Base-by-base conservation (phyloP, 768 basidiomycete species). In the Suillus weaverae region DNA sequence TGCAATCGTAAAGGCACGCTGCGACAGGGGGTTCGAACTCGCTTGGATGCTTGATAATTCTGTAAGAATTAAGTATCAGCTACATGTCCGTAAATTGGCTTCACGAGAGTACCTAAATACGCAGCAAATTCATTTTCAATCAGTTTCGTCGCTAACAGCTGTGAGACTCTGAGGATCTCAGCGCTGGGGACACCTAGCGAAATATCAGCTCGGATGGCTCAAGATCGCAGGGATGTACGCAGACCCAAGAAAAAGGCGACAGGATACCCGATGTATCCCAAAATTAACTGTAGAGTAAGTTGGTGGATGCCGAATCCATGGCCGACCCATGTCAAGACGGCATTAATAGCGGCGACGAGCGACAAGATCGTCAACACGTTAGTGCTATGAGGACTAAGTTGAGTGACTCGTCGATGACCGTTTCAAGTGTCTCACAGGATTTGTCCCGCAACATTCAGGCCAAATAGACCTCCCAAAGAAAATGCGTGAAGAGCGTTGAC, bases 181-280 rank as follows among this genome's bases (percentile, higher is more conserved):
- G 70, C 66, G 43, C 87, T 87, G 1, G 93, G 93, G 7, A 94
- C 92, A 66, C 92, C 89, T 72, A 36, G 7, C 30, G 14, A n/a
- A 44, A 16, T 38, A 36, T 67, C 53, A 69, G 64, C 36, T 41
- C 20, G 32, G 16, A 22, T 36, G 18, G 50, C 54, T 62, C 32
- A 59, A 36, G 18, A 18, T 44, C 38, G 39, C 53, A 50, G 20
- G n/a, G 2, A 38, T 50, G 5, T 26, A 8, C 39, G 68, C 76
- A 50, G 51, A 75, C 80, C 83, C 65, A 87, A 78, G 80, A 94
- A 86, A 82, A 94, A 94, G 2, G 91, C 85, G 66, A 97, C 66
- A 33, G 95, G 95, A 78, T 96, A 96, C 80, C 92, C 91, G 69
- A 95, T 75, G 79, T 97, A 96, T 46, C 92, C 88, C 65, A 95